A percentile compares a stretch with the other conserved stretches of the same genome.
These are phyloP conservation scores for Fusarium robinianum DNA, from an alignment of 2,329 filamentous ascomycete species.

Conservation along the genomic window DNA sequence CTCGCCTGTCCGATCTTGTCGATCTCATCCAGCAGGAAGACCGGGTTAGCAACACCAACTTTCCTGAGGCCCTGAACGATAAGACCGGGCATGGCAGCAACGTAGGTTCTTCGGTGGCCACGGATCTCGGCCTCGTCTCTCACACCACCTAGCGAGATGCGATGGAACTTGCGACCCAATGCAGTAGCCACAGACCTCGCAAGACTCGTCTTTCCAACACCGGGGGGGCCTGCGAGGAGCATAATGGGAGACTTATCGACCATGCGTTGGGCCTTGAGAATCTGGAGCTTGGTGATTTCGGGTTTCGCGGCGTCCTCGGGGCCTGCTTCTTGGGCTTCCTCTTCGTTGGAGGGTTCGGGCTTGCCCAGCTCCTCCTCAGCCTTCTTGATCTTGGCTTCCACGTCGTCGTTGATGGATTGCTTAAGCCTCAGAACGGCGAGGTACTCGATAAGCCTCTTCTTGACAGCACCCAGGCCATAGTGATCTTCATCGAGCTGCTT, in stretches of 20 bases:
- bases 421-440: conserved; percentile 95
- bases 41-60: conserved; percentile 92
- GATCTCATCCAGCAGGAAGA: conserved; percentile 95
- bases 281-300: conserved; percentile 66
- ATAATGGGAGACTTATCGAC: conserved; percentile 96
- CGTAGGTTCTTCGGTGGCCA: conserved; percentile 92
- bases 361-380: conserved; percentile 62
- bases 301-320: conserved; percentile 39
- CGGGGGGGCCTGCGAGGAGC: conserved; percentile 88
- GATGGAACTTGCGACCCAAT: conserved; percentile 92
- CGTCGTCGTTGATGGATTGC: conserved; percentile 82
- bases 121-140: conserved; percentile 96
- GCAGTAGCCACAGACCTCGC: conserved; percentile 92
- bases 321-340: conserved; percentile 21
- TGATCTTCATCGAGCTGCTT: conserved; percentile 95
- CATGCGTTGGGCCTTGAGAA: conserved; percentile 81
- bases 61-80: conserved; percentile 94
- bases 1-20: conserved; percentile 93
- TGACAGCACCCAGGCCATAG: conserved; percentile 94
- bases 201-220: conserved; percentile 93
- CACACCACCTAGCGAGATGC: conserved; percentile 94
- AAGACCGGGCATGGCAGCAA: conserved; percentile 97
- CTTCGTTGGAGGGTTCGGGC: conserved; percentile 32
- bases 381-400: conserved; percentile 77
- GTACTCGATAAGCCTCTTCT: conserved; percentile 94